A percentile compares a stretch with the other conserved stretches of the same genome.
These are phyloP conservation scores for Alternaria brassicicola DNA, from an alignment of 2,329 filamentous ascomycete genomes.

Conservation along the genomic window DNA sequence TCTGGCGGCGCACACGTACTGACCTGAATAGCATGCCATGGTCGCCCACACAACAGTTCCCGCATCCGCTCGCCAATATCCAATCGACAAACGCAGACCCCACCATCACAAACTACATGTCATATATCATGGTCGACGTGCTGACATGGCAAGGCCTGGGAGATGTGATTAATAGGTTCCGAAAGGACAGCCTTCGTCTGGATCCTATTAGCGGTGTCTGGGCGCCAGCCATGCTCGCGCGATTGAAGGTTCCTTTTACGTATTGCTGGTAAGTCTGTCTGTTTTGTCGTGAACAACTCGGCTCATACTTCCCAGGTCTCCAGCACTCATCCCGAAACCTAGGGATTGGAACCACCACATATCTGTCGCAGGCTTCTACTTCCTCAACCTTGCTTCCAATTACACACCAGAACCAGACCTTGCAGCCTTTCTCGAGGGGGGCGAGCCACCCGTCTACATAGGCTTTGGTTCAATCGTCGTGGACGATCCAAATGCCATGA, in stretches of 20 bases:
- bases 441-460: slow-evolving; percentile 51
- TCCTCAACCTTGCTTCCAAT: slow-evolving; percentile 48
- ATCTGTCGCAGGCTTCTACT: slow-evolving; percentile 51
- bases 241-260: slow-evolving; percentile 80
- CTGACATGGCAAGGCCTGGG: slow-evolving; percentile 92
- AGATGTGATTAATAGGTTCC: slow-evolving; percentile 88
- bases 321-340: slow-evolving; percentile 54
- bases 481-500: slow-evolving; percentile 52
- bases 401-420: slow-evolving; percentile 49
- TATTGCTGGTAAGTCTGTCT: slow-evolving; percentile 74
- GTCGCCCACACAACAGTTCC: slow-evolving; percentile 83
- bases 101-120: slow-evolving; percentile 80
- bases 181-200: slow-evolving; percentile 74
- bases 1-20: background rate
- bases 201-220: slow-evolving; percentile 80
- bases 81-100: slow-evolving; percentile 76
- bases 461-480: slow-evolving; percentile 53
- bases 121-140: slow-evolving; percentile 85
- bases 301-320: slow-evolving; percentile 36
- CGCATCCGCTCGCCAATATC: slow-evolving; percentile 85
- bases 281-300: background rate
- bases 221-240: slow-evolving; percentile 78
- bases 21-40: slow-evolving; percentile 73
- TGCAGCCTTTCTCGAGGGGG: slow-evolving; percentile 47
- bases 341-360: slow-evolving; percentile 53